Evolutionary conservation across 306 rosid genomes (phyloP).

Genomic region (Gastrolobium villosum): DNA sequence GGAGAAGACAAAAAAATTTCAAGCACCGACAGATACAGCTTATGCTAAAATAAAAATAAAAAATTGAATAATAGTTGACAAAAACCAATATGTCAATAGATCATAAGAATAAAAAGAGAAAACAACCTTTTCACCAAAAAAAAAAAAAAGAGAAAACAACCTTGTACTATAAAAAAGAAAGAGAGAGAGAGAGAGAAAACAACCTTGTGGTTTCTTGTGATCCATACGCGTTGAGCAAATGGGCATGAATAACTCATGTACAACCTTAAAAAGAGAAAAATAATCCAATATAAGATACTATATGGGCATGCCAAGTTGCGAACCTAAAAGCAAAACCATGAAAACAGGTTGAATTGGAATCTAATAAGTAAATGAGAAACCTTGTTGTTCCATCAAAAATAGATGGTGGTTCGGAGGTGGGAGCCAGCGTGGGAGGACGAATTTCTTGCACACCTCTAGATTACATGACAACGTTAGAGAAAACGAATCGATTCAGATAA

Average conservation of each 20-base stretch:
- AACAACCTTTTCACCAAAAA: not conserved
- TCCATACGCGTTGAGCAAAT: conserved; percentile 51
- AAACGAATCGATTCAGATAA: not conserved
- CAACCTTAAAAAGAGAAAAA: conserved; percentile 47
- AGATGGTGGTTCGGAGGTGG: conserved; percentile 65
- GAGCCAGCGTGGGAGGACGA: conserved; percentile 54
- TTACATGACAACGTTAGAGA: conserved; percentile 3
- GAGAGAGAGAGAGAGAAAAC: not conserved
- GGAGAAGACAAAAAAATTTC: no score
- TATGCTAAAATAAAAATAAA: no score
- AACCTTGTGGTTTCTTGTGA: conserved; percentile 76
- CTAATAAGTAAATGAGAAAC: not conserved
- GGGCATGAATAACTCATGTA: conserved; percentile 54
- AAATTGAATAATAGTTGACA: no score
- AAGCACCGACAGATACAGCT: no score
- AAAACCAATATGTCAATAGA: no score
- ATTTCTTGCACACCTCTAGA: conserved; percentile 47
- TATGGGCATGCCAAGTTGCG: no score
- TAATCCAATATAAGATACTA: not conserved
- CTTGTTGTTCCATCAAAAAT: conserved; percentile 78
- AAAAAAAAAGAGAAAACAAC: not conserved
- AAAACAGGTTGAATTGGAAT: no score
- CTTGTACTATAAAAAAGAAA: not conserved
- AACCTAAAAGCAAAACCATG: no score
- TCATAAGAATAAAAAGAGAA: no score